These are phyloP conservation scores for Chenopodium berlandieri DNA, from an alignment of 148 eudicot genomes.

Conservation along the genomic window DNA sequence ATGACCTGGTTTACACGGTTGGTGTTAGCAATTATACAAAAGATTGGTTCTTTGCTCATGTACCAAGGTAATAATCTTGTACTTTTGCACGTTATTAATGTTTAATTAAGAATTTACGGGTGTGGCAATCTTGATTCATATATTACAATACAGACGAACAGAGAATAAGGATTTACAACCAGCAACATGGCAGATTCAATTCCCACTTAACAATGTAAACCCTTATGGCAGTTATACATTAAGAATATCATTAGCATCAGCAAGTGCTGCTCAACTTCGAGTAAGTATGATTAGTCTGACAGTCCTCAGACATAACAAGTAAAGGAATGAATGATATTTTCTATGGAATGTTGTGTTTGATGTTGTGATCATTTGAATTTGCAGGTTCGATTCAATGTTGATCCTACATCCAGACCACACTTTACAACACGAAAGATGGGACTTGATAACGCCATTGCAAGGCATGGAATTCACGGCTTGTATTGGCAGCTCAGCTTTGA, in stretches of 20 bases:
- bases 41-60: constrained; percentile 68
- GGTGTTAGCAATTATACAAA: constrained; percentile 47
- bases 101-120: not conserved
- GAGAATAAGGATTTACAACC: constrained; percentile 20
- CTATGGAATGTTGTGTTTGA: not conserved
- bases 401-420: not conserved
- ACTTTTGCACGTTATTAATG: not conserved
- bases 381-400: constrained; percentile 30
- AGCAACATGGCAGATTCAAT: constrained; percentile 55
- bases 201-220: constrained; percentile 28
- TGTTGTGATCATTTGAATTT: not conserved
- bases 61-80: constrained; percentile 35
- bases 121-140: not conserved
- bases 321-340: not conserved
- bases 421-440: constrained; percentile 24
- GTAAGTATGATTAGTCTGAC: constrained; percentile 20
- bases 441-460: constrained; percentile 31
- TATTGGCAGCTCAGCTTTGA: constrained; percentile 14
- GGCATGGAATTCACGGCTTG: constrained; percentile 34
- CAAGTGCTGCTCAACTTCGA: constrained; percentile 37
- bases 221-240: constrained; percentile 38
- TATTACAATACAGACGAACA: constrained; percentile 33
- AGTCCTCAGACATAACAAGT: not conserved
- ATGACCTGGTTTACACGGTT: constrained; percentile 49
- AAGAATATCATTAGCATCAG: constrained; percentile 51